These are phyloP conservation scores for Aspergillus affinis DNA, from an alignment of 495 filamentous ascomycete species.

Conservation along the genomic window DNA sequence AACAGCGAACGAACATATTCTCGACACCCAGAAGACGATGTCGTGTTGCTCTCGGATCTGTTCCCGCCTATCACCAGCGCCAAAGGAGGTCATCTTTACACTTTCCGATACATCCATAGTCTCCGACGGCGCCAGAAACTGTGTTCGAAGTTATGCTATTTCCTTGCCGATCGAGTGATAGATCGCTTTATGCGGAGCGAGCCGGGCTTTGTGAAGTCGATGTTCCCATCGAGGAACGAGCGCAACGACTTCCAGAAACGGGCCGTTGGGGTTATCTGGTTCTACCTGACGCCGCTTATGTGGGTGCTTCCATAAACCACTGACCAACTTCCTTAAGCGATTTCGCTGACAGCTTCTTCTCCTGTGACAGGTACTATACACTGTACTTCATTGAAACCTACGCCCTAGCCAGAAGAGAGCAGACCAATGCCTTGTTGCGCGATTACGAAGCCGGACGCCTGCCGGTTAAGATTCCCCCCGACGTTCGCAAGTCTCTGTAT, in stretches of 20 bases:
- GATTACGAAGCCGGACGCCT: constrained; percentile 43
- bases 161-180: constrained; percentile 46
- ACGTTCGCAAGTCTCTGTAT: constrained; percentile 39
- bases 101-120: constrained; percentile 41
- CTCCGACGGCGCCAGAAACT: constrained; percentile 40
- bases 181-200: constrained; percentile 38
- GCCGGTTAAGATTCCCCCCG: constrained; percentile 36
- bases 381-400: constrained; percentile 46
- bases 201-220: constrained; percentile 30
- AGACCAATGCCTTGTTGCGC: constrained; percentile 40
- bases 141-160: constrained; percentile 42
- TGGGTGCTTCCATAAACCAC: constrained; percentile 18
- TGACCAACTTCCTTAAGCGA: neutral
- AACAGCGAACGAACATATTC: constrained; percentile 41
- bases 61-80: constrained; percentile 46
- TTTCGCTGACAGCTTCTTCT: constrained; percentile 11
- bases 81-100: constrained; percentile 46
- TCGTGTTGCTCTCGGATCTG: constrained; percentile 46
- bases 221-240: constrained; percentile 33
- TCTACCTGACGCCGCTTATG: constrained; percentile 44
- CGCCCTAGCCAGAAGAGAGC: constrained; percentile 40
- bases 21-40: constrained; percentile 46
- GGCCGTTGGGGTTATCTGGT: constrained; percentile 36
- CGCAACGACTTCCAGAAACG: constrained; percentile 36
- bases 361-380: constrained; percentile 36